Conservation (phyloP, 1,139 yeast species). For the Geotrichum histeridarum region DNA sequence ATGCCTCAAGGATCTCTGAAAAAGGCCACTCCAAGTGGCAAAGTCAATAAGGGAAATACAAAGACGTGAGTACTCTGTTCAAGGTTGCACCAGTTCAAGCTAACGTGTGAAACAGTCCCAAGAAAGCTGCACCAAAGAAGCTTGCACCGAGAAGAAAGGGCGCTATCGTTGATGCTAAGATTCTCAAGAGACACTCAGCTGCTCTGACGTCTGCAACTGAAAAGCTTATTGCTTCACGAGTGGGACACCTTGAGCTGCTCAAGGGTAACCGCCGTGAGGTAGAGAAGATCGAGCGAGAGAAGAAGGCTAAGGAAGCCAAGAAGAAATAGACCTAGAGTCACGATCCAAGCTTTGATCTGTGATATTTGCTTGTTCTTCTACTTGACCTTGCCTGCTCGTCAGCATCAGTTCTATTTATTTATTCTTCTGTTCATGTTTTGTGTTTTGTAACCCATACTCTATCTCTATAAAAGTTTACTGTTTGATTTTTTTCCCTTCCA, state of each 20-base stretch:
- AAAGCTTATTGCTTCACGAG: slow-evolving; percentile 77
- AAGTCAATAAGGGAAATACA: slow-evolving; percentile 25
- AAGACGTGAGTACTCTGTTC: slow-evolving; percentile 14
- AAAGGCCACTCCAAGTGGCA: slow-evolving; percentile 26
- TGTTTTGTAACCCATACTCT: neutral
- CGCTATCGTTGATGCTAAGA: slow-evolving; percentile 39
- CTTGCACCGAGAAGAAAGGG: slow-evolving; percentile 62
- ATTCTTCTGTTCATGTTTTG: neutral
- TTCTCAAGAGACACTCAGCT: slow-evolving; percentile 61
- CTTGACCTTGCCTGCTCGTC: neutral
- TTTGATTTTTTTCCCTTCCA: slow-evolving; percentile 2
- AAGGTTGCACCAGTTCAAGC: neutral
- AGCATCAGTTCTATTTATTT: neutral
- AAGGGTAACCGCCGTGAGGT: slow-evolving; percentile 87
- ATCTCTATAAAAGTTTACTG: neutral
- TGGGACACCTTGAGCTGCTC: slow-evolving; percentile 89
- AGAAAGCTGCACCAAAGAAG: slow-evolving; percentile 69
- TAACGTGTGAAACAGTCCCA: slow-evolving; percentile 42
- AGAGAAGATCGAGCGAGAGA: slow-evolving; percentile 48
- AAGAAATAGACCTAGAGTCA: slow-evolving; percentile 1
- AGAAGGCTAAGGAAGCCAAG: slow-evolving; percentile 16
- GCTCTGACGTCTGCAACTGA: slow-evolving; percentile 73
- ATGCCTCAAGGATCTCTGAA: slow-evolving; percentile 61
- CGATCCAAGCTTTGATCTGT: neutral
- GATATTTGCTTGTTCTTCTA: neutral